Conservation (phyloP, 2,329 filamentous ascomycete genomes). For the Uncinocarpus reesii region DNA sequence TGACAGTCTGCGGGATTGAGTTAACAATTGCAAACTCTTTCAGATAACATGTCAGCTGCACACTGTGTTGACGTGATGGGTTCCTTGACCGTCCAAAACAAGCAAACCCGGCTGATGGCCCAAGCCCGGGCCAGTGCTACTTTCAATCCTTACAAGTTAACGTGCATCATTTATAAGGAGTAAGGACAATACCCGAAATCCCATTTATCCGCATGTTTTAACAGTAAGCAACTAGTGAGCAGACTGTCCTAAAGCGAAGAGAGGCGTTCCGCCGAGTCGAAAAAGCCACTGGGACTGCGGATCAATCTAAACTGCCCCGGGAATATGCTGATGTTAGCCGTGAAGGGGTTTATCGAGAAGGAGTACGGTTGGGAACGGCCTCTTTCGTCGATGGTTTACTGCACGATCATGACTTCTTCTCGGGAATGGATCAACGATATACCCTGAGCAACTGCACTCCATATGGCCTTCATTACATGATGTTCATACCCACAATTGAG, state of each 20-base stretch:
- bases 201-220: not conserved
- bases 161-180: constrained; percentile 14
- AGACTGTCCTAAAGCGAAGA: constrained; percentile 12
- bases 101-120: constrained; percentile 12
- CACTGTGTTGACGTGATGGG: not conserved
- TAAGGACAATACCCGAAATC: not conserved
- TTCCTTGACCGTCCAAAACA: not conserved
- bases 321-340: constrained; percentile 21
- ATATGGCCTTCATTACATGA: constrained; percentile 17
- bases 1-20: no score
- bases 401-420: constrained; percentile 21
- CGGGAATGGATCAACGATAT: constrained; percentile 15
- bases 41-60: no score
- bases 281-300: constrained; percentile 11
- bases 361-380: constrained; percentile 20
- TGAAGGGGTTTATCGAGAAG: constrained; percentile 22
- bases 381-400: constrained; percentile 21
- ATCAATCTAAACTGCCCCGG: constrained; percentile 20
- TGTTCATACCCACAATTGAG: constrained; percentile 18
- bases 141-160: constrained; percentile 14
- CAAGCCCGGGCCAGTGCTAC: constrained; percentile 9
- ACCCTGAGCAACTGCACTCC: constrained; percentile 17
- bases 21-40: no score
- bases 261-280: constrained; percentile 16
- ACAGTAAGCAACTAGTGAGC: constrained; percentile 8